Base-by-base conservation (phyloP, 805 yeast genomes). In the Candida ortonii region DNA sequence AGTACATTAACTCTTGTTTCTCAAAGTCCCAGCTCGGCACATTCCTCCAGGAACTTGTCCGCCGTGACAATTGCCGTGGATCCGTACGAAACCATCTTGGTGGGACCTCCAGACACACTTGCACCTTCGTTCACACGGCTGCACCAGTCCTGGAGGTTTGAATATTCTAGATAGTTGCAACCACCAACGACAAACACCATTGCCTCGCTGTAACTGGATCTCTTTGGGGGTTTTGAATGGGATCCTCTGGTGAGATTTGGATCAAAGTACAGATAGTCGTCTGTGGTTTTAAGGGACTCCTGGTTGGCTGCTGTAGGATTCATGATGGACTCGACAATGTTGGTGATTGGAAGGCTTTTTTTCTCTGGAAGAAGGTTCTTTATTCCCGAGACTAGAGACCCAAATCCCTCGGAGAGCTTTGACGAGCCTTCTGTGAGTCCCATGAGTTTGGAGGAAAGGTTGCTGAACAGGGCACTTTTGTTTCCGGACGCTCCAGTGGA, bases 131-230 rank as follows among this genome's bases (percentile, higher is more conserved):
- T 55, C 24, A 43, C 30, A 7, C 47, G 42, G 33, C 53, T 61
- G 25, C 68, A 65, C 94, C 96, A 89, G 59, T 89, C 96, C 59
- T 86, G 95, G 53, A 93, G 71, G 53, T 90, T 90, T 40, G 89
- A 94, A 57, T 90, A 93, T 64, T 93, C 99, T 43, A 85, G 65
- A 57, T 88, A 93, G 60, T 86, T 89, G 30, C 97, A 97, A 22
- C 98, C 98, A 16, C 98, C 99, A 36, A 93, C 89, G 33, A 89
- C 86, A 59, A 93, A 93, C 14, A 93, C 95, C 31, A 86, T 65
- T 2, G 94, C 78, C 47, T 87, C 93, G 39, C 78, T 78, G 58
- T 85, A 87, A 8, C 80, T 67, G 47, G 81, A 84, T 53, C 95
- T 77, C 58, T 78, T 83, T 23, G 97, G 97, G 22, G 89, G 90